These are phyloP conservation scores for Backusella tuberculispora DNA, from an alignment of 192 early-diverging fungal genomes.

Conservation along the genomic window DNA sequence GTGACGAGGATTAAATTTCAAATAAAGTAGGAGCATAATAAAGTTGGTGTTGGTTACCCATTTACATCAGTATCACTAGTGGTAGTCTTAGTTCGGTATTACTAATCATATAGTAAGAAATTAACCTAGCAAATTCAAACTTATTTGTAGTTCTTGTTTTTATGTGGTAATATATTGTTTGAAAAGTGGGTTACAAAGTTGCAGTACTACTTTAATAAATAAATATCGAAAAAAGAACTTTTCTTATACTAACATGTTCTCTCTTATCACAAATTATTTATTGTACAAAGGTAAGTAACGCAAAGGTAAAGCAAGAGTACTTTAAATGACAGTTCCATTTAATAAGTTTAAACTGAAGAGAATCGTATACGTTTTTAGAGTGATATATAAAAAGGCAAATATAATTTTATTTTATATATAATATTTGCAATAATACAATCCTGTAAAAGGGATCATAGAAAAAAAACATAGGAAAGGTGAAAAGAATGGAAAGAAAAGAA, in stretches of 20 bases:
- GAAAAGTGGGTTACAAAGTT: background rate
- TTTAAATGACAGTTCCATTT: background rate
- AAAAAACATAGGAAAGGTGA: background rate
- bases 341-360: background rate
- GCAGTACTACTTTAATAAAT: background rate
- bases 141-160: too few species aligned
- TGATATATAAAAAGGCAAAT: background rate
- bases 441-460: background rate
- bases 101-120: too few species aligned
- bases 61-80: background rate
- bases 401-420: constrained; percentile 10
- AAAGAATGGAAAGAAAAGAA: background rate
- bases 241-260: background rate
- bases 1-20: background rate
- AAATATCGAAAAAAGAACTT: background rate
- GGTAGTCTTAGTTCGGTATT: background rate
- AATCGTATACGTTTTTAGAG: background rate
- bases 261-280: background rate
- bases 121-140: too few species aligned
- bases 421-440: background rate
- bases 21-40: background rate
- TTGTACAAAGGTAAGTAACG: background rate
- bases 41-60: background rate
- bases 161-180: background rate
- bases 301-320: background rate